phyloP scores from a whole-genome alignment of 140 eudicot species.

The Oenanthe javanica region DNA sequence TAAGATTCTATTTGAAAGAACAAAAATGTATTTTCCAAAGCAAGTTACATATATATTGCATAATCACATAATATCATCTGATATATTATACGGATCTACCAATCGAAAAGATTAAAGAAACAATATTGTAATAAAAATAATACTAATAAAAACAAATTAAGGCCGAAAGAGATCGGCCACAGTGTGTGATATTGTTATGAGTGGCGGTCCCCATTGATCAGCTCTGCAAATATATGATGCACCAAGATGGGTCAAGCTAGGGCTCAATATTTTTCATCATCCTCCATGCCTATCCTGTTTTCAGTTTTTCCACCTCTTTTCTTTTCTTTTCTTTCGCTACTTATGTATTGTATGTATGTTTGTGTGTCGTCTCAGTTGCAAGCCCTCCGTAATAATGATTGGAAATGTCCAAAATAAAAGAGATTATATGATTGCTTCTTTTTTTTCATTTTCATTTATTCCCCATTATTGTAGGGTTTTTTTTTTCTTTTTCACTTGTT shows the following conservation, averaged over 20 bases:
- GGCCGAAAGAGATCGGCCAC: not conserved
- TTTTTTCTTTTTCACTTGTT: not conserved
- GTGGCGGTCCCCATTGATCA: not conserved
- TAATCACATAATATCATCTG: no score
- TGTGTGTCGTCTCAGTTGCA: not conserved
- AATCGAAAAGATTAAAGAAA: not conserved
- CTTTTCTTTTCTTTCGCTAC: not conserved
- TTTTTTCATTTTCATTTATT: not conserved
- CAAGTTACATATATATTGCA: no score
- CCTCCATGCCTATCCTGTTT: constrained; percentile 21
- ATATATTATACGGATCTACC: no score
- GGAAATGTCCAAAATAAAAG: not conserved
- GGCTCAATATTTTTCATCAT: not conserved
- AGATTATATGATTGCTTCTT: not conserved
- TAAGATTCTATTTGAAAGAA: no score
- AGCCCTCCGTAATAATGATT: not conserved
- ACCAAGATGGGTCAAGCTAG: not conserved
- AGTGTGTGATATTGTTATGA: not conserved
- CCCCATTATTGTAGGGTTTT: not conserved
- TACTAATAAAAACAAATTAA: not conserved
- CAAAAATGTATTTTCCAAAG: no score
- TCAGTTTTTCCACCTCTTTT: constrained; percentile 1
- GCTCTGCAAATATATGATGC: not conserved
- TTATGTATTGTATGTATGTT: not conserved
- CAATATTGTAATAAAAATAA: not conserved